Percentiles rank a stretch among this genome's conserved stretches.
Evolutionary conservation across 805 yeast species (phyloP).

Genomic region (Hanseniaspora occidentalis): DNA sequence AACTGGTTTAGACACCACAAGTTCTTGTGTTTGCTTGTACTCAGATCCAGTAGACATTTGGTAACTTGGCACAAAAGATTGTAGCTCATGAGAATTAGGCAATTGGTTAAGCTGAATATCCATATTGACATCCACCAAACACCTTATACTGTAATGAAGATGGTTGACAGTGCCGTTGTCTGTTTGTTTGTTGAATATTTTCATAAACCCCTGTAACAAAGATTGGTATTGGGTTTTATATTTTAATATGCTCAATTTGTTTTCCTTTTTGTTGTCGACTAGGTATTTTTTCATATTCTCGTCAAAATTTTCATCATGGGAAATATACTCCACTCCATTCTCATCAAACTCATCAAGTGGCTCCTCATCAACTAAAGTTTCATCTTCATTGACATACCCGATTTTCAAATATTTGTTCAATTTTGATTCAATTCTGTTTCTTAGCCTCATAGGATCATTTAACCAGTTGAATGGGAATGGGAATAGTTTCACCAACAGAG

Average conservation of each 20-base stretch:
- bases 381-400: slow-evolving; percentile 9
- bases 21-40: too few relatives aligned
- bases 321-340: slow-evolving; percentile 11
- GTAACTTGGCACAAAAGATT: background rate
- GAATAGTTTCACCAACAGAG: slow-evolving; percentile 36
- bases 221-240: background rate
- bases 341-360: slow-evolving; percentile 5
- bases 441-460: slow-evolving; percentile 45
- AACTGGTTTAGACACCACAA: background rate
- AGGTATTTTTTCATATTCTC: background rate
- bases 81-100: background rate
- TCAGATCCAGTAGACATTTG: background rate
- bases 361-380: slow-evolving; percentile 8
- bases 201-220: background rate
- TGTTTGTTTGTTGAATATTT: background rate
- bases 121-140: background rate
- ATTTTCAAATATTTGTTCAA: slow-evolving; percentile 22
- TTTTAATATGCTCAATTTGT: background rate
- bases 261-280: background rate
- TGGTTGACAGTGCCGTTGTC: background rate
- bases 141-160: background rate
- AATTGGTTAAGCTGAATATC: background rate
- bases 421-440: slow-evolving; percentile 22
- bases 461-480: slow-evolving; percentile 61
- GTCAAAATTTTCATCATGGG: slow-evolving; percentile 13